Conservation (phyloP, 176 grass and related monocot species). For the Carex myosuroides region DNA sequence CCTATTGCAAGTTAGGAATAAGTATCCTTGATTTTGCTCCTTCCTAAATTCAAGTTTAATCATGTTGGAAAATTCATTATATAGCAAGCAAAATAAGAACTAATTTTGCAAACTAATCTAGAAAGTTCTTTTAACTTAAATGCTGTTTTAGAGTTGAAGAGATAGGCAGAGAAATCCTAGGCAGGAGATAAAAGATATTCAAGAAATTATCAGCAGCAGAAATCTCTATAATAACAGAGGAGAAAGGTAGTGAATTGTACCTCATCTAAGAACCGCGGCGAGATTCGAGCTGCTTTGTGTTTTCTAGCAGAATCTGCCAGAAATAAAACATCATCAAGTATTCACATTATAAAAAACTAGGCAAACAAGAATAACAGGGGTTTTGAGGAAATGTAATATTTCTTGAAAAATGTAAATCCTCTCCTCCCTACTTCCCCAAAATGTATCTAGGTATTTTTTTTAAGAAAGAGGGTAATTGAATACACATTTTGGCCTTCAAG, state of each 20-base stretch:
- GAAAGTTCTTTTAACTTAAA: not conserved
- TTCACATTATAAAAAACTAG: not conserved
- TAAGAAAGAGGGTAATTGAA: not conserved
- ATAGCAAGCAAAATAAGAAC: not conserved
- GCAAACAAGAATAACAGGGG: not conserved
- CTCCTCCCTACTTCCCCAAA: not conserved
- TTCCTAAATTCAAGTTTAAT: not conserved
- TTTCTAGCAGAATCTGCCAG: constrained; percentile 61
- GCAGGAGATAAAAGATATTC: not conserved
- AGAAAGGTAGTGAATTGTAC: not conserved
- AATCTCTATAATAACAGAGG: not conserved
- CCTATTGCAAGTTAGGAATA: not conserved
- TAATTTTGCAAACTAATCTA: not conserved
- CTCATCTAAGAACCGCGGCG: constrained; percentile 51
- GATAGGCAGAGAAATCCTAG: not conserved
- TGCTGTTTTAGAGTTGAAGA: not conserved
- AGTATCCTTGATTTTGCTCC: not conserved
- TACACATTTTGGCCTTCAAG: not conserved
- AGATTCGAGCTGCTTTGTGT: constrained; percentile 67
- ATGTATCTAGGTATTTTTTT: not conserved
- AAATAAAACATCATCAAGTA: not conserved
- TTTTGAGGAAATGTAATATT: not conserved
- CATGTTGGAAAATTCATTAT: not conserved
- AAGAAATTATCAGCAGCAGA: not conserved
- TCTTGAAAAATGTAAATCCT: not conserved